Conservation (phyloP, 2,329 filamentous ascomycete species). For the Tolypocladium ovalisporum region DNA sequence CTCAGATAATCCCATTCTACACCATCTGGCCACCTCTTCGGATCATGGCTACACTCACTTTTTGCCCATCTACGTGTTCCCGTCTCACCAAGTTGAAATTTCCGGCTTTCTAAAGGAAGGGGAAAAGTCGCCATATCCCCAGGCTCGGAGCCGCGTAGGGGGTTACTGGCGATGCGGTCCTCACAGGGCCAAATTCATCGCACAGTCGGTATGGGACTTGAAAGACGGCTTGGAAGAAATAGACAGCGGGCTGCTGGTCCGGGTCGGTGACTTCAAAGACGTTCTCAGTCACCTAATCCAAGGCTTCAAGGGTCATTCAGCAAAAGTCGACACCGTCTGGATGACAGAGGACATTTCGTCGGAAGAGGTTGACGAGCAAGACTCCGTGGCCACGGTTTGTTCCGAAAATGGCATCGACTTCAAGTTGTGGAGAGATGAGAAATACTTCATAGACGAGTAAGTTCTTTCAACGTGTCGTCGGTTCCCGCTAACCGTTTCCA, state of each 20-base stretch:
- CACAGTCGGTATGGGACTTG: conserved; percentile 62
- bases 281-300: conserved; percentile 48
- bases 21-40: conserved; percentile 37
- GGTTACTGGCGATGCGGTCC: conserved; percentile 65
- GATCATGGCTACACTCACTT: conserved; percentile 54
- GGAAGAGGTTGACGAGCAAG: conserved; percentile 59
- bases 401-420: conserved; percentile 44
- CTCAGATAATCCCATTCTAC: conserved; percentile 63
- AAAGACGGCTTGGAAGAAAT: conserved; percentile 49
- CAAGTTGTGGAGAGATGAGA: conserved; percentile 61
- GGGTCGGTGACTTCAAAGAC: conserved; percentile 50
- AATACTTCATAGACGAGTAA: conserved; percentile 71
- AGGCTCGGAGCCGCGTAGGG: conserved; percentile 54
- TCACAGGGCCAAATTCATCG: conserved; percentile 60
- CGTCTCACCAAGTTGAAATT: conserved; percentile 61
- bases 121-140: conserved; percentile 52
- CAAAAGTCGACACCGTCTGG: conserved; percentile 54
- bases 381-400: conserved; percentile 40
- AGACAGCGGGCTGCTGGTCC: conserved; percentile 50
- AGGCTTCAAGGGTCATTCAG: conserved; percentile 27
- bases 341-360: conserved; percentile 60
- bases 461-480: conserved; percentile 18
- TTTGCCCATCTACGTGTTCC: conserved; percentile 59
- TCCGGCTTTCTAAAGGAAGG: conserved; percentile 57
- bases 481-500: not conserved